Percentiles rank a stretch among this genome's conserved stretches.
Conservation (phyloP, 306 rosid species). For the Hippophae rhamnoides region DNA sequence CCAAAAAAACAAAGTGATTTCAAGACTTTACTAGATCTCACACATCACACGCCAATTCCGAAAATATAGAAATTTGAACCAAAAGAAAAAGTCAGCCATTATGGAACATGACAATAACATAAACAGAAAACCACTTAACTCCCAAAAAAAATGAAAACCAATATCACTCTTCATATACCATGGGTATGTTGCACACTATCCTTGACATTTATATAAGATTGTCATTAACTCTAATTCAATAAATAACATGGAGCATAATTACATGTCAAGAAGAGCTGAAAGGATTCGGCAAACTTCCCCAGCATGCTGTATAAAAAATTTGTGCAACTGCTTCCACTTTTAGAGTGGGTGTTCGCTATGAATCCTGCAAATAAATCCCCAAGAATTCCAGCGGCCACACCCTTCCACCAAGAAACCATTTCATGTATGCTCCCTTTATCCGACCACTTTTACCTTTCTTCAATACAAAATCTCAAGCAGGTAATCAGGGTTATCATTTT, state of each 20-base stretch:
- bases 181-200: neutral
- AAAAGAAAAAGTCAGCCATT: too few species aligned
- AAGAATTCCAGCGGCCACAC: slow-evolving; percentile 5
- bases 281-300: slow-evolving; percentile 33
- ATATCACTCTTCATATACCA: too few species aligned
- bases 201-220: neutral
- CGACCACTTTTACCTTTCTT: slow-evolving; percentile 35
- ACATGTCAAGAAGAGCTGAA: slow-evolving; percentile 75
- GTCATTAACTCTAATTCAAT: slow-evolving; percentile 9
- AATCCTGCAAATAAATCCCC: neutral
- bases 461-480: slow-evolving; percentile 62
- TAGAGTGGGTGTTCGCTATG: neutral
- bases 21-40: too few species aligned
- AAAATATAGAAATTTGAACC: too few species aligned
- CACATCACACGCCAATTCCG: too few species aligned
- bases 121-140: too few species aligned
- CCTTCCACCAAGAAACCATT: slow-evolving; percentile 61
- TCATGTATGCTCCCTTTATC: slow-evolving; percentile 45
- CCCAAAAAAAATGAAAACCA: too few species aligned
- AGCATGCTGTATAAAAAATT: neutral
- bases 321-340: neutral
- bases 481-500: slow-evolving; percentile 61
- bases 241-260: slow-evolving; percentile 42
- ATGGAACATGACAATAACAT: too few species aligned
- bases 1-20: too few species aligned